Evolutionary conservation across 202 grass and related monocot genomes (phyloP).

Genomic region (Sporobolus alterniflorus): DNA sequence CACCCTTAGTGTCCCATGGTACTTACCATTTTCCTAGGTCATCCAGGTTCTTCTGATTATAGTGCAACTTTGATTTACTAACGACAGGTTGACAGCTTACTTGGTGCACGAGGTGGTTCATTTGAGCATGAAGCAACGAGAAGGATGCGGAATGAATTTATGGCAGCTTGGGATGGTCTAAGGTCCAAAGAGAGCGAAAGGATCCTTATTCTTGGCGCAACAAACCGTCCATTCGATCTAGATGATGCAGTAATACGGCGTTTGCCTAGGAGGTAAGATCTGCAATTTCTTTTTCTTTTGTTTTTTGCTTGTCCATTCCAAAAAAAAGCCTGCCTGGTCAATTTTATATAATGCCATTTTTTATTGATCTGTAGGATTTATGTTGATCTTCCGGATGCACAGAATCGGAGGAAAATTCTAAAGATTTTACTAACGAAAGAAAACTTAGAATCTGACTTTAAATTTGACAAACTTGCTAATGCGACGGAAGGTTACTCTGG

Average conservation of each 20-base stretch:
- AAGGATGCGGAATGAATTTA: conserved; percentile 96
- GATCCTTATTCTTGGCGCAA: conserved; percentile 94
- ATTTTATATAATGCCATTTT: too few species aligned
- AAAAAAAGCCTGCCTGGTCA: too few species aligned
- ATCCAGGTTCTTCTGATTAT: conserved; percentile 30
- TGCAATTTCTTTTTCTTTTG: too few species aligned
- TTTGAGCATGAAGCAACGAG: conserved; percentile 98
- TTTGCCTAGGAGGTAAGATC: conserved; percentile 86
- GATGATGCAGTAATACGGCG: conserved; percentile 95
- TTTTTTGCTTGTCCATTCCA: too few species aligned
- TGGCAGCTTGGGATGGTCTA: conserved; percentile 98
- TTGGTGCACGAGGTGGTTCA: conserved; percentile 90
- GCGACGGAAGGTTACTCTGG: conserved; percentile 97
- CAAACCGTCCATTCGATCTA: conserved; percentile 96
- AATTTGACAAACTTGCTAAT: conserved; percentile 78
- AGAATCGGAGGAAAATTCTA: conserved; percentile 87
- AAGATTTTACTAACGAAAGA: conserved; percentile 92
- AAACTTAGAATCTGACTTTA: conserved; percentile 83
- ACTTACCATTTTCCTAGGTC: too few species aligned
- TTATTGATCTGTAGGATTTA: too few species aligned
- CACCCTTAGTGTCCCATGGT: too few species aligned
- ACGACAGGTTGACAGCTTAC: conserved; percentile 89
- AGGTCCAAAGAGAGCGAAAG: conserved; percentile 92
- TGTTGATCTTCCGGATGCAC: conserved; percentile 85
- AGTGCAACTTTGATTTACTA: conserved; percentile 27